These are phyloP conservation scores for Russula vinacea DNA, from an alignment of 768 basidiomycete species.

Conservation along the genomic window DNA sequence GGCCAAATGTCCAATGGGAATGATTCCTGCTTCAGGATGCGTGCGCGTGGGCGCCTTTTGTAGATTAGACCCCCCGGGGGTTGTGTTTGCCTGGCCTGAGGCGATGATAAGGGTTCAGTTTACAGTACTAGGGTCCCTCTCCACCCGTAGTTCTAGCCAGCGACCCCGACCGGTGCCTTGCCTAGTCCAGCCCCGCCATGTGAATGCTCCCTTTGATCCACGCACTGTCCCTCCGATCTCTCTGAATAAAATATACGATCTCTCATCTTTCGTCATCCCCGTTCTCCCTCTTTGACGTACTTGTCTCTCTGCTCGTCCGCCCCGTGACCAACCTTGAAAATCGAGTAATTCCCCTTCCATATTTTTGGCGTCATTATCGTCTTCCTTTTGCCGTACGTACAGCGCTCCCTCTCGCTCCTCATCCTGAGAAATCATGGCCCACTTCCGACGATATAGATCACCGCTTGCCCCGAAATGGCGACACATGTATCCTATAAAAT, in stretches of 20 bases:
- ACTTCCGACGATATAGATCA: constrained; percentile 28
- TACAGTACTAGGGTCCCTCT: constrained; percentile 7
- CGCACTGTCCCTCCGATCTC: constrained; percentile 25
- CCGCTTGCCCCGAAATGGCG: constrained; percentile 21
- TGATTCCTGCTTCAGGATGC: background rate
- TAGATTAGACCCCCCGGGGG: background rate
- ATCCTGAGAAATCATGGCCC: constrained; percentile 18
- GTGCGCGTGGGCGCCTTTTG: background rate
- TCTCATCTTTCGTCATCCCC: constrained; percentile 1
- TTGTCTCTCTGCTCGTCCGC: background rate
- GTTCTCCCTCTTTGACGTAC: constrained; percentile 1
- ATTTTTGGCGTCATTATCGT: constrained; percentile 16
- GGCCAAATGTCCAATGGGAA: constrained; percentile 26
- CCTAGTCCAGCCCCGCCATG: constrained; percentile 22
- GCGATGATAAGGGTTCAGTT: constrained; percentile 18
- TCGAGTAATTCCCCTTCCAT: constrained; percentile 13
- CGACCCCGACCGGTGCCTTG: too few relatives aligned
- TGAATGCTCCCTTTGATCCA: constrained; percentile 18
- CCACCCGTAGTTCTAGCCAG: constrained; percentile 18
- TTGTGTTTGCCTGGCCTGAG: background rate
- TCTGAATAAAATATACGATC: background rate
- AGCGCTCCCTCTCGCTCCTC: constrained; percentile 19
- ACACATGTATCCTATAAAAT: constrained; percentile 14
- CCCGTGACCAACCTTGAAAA: constrained; percentile 13
- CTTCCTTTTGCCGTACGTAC: constrained; percentile 21